Base-by-base conservation (phyloP, 495 filamentous ascomycete genomes). In the Daldinia decipiens region DNA sequence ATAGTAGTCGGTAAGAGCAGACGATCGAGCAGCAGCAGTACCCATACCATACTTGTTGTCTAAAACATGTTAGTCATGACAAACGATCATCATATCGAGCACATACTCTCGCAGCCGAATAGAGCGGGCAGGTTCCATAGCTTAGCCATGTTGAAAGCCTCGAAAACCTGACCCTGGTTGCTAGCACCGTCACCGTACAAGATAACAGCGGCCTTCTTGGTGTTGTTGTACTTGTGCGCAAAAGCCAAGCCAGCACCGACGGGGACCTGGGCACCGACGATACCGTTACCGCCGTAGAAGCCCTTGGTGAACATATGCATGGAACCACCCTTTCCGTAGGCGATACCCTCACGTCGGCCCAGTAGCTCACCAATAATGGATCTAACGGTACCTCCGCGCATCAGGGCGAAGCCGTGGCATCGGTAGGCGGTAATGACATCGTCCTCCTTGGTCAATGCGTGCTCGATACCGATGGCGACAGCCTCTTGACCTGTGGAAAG, bases 31-130 rank as follows among this genome's bases (percentile, higher is more conserved):
- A 68, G 95, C 95, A 61, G 95, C 93, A 57, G 95, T 99, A 82
- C 96, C 95, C 95, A 99, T 99, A 80, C 95, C 95, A 83, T 99
- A 99, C 85, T 99, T 98, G 90, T 99, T 99, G 88, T 99, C 95
- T 98, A 64, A 13, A 57, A 51, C 76, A 65, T 74, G 75, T 78
- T 71, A 74, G 65, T 3, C 31, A 31, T 31, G 38, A 60, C 19
- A 45, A 59, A 53, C 21, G 8, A 38, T 24, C 4, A 1, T 29
- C 3, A 39, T 19, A 29, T 5, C 36, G 0, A 32, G 4, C 65
- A 87, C 90, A 74, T 88, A 97, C 95, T 99, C 85, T 99, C 95
- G 82, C 95, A 99, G 68, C 93, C 95, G 79, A 99, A 99, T 53
- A 99, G 89, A 65, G 92, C 88, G 43, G 95, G 95, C 21, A 99